Evolutionary conservation across 2,329 filamentous ascomycete species (phyloP), one percentile per base, ranked within the genome.

Genomic region (Paecilomyces dactylethromorphus): DNA sequence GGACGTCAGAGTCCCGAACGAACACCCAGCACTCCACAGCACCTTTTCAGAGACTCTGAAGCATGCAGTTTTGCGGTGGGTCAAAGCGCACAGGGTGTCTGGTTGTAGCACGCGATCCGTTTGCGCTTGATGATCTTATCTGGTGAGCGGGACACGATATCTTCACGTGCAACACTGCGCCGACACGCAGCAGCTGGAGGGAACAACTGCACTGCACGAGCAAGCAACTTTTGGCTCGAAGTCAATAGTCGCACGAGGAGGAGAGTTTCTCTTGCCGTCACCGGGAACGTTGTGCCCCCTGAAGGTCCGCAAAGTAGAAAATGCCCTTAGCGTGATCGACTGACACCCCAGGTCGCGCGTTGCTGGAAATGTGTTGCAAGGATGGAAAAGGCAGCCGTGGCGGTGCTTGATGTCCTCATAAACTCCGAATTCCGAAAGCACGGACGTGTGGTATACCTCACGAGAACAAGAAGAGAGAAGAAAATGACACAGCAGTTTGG

Each of bases 271-370:
- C 7, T 6, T n/a, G 26, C n/a, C 8, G n/a, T 21, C 18, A n/a
- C 39, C 21, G 39, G 18, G 39, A 45, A 18, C 61, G 64, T 55
- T 54, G 62, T 58, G 60, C 59, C 62, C 62, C 61, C 61, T 60
- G 57, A 56, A 58, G 51, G 55, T 18, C 11, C 39, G 39, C 39
- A 7, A 12, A 45, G 24, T 58, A 54, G 56, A 56, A 56, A 56
- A 60, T 45, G 53, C 53, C 56, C 51, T 53, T 53, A 58, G 32
- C 49, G 55, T 26, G 54, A 26, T 32, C 39, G 39, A 45, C 39
- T 18, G 39, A n/a, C 39, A 45, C 39, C 39, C 18, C 15, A n/a
- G 21, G 39, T 45, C 39, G 39, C 39, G 39, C n/a, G n/a, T 45
- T 15, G 39, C 39, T 45, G 39, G 39, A 45, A 21, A 21, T 45